These are phyloP conservation scores for Bathelium albidoporum DNA, from an alignment of 495 filamentous ascomycete genomes.

Conservation along the genomic window DNA sequence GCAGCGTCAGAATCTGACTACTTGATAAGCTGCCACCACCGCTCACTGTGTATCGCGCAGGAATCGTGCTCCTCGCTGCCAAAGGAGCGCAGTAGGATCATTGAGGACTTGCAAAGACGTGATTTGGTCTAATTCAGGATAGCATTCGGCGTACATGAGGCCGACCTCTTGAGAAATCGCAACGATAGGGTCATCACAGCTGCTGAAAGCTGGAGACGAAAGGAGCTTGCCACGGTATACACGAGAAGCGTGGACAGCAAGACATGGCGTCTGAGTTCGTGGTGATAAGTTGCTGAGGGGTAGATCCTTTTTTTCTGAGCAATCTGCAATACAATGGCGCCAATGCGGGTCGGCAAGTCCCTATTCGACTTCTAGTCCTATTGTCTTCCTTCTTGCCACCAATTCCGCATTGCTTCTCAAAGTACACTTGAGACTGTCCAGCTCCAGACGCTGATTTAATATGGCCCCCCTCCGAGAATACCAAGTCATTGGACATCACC, in stretches of 20 bases:
- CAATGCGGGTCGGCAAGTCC: too few species aligned
- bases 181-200: not conserved
- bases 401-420: too few species aligned
- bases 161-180: not conserved
- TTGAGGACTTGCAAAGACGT: not conserved
- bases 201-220: not conserved
- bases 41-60: not conserved
- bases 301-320: not conserved
- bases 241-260: not conserved
- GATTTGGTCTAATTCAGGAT: not conserved
- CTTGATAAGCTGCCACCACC: not conserved
- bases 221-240: not conserved
- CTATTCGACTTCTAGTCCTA: too few species aligned
- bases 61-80: not conserved
- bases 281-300: not conserved
- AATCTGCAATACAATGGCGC: too few species aligned
- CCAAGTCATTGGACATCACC: conserved; percentile 98
- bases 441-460: too few species aligned
- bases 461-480: conserved; percentile 98
- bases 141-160: not conserved
- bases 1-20: not conserved
- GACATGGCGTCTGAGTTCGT: not conserved
- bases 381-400: too few species aligned
- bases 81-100: not conserved
- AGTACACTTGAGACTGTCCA: too few species aligned